Base-by-base conservation (phyloP, 2,329 filamentous ascomycete genomes). In the Cladosporium halotolerans region DNA sequence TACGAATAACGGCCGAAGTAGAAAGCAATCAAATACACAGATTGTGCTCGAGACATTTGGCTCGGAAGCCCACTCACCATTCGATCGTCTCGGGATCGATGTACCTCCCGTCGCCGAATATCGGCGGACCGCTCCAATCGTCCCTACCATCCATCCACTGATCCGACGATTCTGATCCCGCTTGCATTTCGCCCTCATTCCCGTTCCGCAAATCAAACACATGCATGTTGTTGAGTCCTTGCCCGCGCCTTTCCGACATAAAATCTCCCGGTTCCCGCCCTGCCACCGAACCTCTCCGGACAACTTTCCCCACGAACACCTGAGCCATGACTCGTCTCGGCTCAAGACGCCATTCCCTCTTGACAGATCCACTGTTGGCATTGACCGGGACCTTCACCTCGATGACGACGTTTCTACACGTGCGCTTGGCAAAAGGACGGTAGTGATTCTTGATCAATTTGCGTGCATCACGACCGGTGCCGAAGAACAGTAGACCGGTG, bases 401-500 rank as follows among this genome's bases (percentile, higher is more conserved):
- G 23, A 63, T 46, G 18, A 64, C 59, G 13, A 66, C 57, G 7
- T 55, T 43, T 2, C 6, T 14, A 7, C 31, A 31, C 9, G 5
- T 34, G 3, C 47, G 47, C 39, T 50, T 50, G 11, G 47, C 47
- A 10, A 50, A 10, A 32, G 52, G 44, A 9, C 55, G 53, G 53
- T 67, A 68, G 53, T 63, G 63, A 11, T 52, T 38, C 41, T 63
- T 55, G 33, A 68, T 59, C 3, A 54, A 11, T 32, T 57, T 43
- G 10, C 62, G 57, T 8, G 55, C 52, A 5, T 51, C 42, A 28
- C 57, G 56, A 42, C 59, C 58, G 10, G 58, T 57, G 9, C 64
- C 65, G 40, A 67, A 61, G 33, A 67, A 41, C 1, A 67, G 32
- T 52, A 67, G 60, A 31, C 65, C 65, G 44, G 62, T 61, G 9